Evolutionary conservation across 2,329 filamentous ascomycete genomes (phyloP).

Genomic region (Ascocoryne sarcoides): DNA sequence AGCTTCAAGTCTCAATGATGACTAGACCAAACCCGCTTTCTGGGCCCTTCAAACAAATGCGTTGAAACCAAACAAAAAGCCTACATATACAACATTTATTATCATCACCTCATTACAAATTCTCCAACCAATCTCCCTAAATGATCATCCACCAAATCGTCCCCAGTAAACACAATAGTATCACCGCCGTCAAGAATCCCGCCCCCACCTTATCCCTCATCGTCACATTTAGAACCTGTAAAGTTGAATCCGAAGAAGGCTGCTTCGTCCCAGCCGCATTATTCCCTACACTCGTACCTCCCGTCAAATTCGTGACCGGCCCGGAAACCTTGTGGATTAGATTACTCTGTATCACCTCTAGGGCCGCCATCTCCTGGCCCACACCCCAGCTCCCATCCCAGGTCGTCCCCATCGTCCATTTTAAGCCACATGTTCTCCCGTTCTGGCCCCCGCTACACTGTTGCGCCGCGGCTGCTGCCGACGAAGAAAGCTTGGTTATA

Average conservation of each 20-base stretch:
- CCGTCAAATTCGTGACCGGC: slow-evolving; percentile 41
- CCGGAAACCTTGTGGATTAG: slow-evolving; percentile 39
- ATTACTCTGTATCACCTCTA: slow-evolving; percentile 46
- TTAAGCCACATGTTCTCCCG: slow-evolving; percentile 55
- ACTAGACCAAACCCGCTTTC: too few relatives aligned
- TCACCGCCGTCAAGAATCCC: slow-evolving; percentile 51
- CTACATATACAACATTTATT: too few relatives aligned
- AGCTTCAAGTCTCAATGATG: too few relatives aligned
- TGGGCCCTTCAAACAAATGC: too few relatives aligned
- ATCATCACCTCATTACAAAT: too few relatives aligned
- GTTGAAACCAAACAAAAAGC: too few relatives aligned
- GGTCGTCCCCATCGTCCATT: slow-evolving; percentile 38
- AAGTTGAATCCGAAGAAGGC: neutral
- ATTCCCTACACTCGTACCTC: slow-evolving; percentile 45
- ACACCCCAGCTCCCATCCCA: slow-evolving; percentile 43
- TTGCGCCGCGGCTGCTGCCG: slow-evolving; percentile 50
- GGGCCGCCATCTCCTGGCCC: slow-evolving; percentile 48
- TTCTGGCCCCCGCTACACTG: slow-evolving; percentile 51
- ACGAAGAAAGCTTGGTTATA: slow-evolving; percentile 42
- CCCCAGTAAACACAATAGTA: slow-evolving; percentile 42
- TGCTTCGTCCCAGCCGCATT: slow-evolving; percentile 1
- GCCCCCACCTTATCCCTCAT: slow-evolving; percentile 60
- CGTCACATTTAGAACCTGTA: slow-evolving; percentile 20
- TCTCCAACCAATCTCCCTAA: too few relatives aligned
- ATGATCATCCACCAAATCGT: slow-evolving; percentile 47